A percentile compares a stretch with the other conserved stretches of the same genome.
Conservation (phyloP, 2,329 filamentous ascomycete species). For the Paecilomyces variotii region DNA sequence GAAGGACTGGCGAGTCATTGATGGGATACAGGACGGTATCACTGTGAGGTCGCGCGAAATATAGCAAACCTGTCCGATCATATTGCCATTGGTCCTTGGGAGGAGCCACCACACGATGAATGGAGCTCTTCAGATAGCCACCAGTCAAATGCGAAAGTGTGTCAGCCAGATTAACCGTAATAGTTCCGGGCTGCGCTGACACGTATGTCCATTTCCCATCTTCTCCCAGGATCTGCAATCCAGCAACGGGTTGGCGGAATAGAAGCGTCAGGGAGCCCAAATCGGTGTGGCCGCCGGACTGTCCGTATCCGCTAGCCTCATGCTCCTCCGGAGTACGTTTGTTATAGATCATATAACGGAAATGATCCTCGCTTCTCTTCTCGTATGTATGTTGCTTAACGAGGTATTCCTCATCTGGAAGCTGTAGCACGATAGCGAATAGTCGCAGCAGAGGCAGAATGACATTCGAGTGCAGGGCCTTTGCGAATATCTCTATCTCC, state of each 20-base stretch:
- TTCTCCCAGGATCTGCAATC: conserved; percentile 47
- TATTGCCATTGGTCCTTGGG: conserved; percentile 41
- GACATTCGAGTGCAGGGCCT: background rate
- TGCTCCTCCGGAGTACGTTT: conserved; percentile 43
- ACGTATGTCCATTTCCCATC: conserved; percentile 46
- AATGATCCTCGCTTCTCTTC: conserved; percentile 50
- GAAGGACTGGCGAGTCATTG: conserved; percentile 20
- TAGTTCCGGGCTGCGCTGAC: conserved; percentile 41
- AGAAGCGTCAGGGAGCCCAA: conserved; percentile 49
- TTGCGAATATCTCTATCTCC: background rate
- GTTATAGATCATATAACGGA: conserved; percentile 56
- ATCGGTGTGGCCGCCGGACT: conserved; percentile 48
- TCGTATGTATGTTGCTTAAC: conserved; percentile 51
- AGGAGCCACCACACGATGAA: conserved; percentile 44
- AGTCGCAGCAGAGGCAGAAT: conserved; percentile 43
- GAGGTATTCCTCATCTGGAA: conserved; percentile 52
- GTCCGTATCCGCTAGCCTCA: conserved; percentile 36
- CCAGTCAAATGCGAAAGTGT: conserved; percentile 43
- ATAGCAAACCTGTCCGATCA: conserved; percentile 37
- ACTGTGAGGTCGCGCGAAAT: conserved; percentile 33
- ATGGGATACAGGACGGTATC: conserved; percentile 13
- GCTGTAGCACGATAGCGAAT: conserved; percentile 53
- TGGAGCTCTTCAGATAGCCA: conserved; percentile 42
- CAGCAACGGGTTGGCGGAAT: conserved; percentile 52
- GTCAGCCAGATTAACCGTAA: conserved; percentile 47